phyloP scores from a whole-genome alignment of 2,329 filamentous ascomycete species.

The Nemania abortiva region DNA sequence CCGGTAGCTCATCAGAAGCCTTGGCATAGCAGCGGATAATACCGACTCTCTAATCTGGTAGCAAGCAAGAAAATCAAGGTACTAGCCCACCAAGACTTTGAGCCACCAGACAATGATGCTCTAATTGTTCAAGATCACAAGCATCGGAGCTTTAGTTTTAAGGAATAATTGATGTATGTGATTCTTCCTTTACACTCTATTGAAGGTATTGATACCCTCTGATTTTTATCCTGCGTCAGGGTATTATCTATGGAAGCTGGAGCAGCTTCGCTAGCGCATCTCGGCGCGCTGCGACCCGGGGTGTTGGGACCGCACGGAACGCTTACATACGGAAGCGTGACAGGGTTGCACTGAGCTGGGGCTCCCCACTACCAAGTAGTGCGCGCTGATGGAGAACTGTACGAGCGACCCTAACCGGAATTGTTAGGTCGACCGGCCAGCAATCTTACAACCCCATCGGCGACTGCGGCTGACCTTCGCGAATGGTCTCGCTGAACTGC shows the following conservation, averaged over 20 bases:
- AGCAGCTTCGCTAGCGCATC: conserved; percentile 1
- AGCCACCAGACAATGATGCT: too few relatives aligned
- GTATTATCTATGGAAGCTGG: too few relatives aligned
- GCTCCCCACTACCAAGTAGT: background rate
- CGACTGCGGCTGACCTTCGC: background rate
- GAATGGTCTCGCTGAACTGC: conserved; percentile 23
- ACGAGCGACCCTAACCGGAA: conserved; percentile 29
- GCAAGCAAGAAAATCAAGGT: too few relatives aligned
- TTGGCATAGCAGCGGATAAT: conserved; percentile 5
- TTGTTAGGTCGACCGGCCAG: conserved; percentile 33
- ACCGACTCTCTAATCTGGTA: background rate
- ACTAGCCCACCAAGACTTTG: too few relatives aligned
- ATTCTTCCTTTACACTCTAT: too few relatives aligned
- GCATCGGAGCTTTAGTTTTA: too few relatives aligned
- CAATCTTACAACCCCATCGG: conserved; percentile 25
- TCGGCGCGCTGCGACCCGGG: conserved; percentile 23
- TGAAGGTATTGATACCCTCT: too few relatives aligned
- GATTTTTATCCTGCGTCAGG: too few relatives aligned
- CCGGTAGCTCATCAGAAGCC: too few relatives aligned
- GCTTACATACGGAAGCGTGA: background rate
- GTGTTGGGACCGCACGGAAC: background rate
- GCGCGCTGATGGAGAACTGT: background rate
- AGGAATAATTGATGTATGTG: too few relatives aligned
- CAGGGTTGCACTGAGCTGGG: conserved; percentile 3
- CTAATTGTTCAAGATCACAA: too few relatives aligned